Evolutionary conservation across 805 yeast species (phyloP).

Genomic region (Schwanniomyces pseudopolymorphus): DNA sequence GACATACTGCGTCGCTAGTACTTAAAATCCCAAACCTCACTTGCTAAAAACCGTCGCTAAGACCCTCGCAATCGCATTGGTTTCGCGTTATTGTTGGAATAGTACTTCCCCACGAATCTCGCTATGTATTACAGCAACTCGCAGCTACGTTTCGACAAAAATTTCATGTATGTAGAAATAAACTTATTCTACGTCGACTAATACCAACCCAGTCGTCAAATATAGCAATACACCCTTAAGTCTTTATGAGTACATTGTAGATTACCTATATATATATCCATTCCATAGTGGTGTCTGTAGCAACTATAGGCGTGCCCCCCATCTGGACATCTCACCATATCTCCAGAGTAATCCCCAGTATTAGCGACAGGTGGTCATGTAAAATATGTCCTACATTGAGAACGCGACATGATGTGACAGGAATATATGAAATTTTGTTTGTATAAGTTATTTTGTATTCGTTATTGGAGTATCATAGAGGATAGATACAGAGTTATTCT

Average conservation of each 20-base stretch:
- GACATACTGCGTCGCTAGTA: not conserved
- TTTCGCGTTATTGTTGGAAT: not conserved
- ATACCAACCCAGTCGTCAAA: too few species aligned
- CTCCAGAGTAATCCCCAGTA: not conserved
- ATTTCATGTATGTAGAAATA: not conserved
- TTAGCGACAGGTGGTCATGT: not conserved
- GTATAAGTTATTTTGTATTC: not conserved
- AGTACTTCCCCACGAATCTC: not conserved
- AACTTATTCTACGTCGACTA: too few species aligned
- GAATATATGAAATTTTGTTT: not conserved
- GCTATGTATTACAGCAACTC: not conserved
- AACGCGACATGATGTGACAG: not conserved
- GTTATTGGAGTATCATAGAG: not conserved
- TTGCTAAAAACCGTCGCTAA: not conserved
- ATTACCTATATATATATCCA: too few species aligned
- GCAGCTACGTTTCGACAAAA: not conserved
- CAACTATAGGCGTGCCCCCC: not conserved
- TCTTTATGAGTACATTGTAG: too few species aligned
- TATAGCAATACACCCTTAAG: too few species aligned
- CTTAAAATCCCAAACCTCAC: not conserved
- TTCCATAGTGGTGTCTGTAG: not conserved
- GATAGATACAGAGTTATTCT: not conserved
- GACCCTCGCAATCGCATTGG: not conserved
- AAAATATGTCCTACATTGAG: not conserved
- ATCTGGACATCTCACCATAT: too few species aligned